These are phyloP conservation scores for Strobilomyces confusus DNA, from an alignment of 768 basidiomycete genomes.

Conservation along the genomic window DNA sequence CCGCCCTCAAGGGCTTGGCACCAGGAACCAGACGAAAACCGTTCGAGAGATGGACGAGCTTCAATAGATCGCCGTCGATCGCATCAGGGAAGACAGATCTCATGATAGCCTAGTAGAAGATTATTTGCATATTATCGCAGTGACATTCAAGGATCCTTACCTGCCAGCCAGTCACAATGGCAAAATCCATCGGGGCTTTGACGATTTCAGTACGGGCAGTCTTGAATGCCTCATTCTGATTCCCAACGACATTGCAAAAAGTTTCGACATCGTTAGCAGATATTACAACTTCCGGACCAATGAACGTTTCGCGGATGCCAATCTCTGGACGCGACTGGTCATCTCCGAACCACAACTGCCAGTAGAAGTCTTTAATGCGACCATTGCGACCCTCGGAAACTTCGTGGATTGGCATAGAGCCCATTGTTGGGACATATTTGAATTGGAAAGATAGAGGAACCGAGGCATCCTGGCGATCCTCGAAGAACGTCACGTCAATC, in stretches of 20 bases:
- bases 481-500: conserved; percentile 74
- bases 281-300: conserved; percentile 82
- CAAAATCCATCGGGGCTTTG: conserved; percentile 97
- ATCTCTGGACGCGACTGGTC: conserved; percentile 73
- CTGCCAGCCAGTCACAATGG: conserved; percentile 98
- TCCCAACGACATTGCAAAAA: conserved; percentile 92
- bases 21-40: conserved; percentile 89
- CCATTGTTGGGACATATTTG: conserved; percentile 82
- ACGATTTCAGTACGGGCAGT: conserved; percentile 58
- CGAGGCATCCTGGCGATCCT: conserved; percentile 73
- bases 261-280: conserved; percentile 72
- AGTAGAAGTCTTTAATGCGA: conserved; percentile 96
- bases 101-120: conserved; percentile 82
- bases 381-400: conserved; percentile 76
- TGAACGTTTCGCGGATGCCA: conserved; percentile 76
- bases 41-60: conserved; percentile 95
- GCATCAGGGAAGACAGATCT: conserved; percentile 90
- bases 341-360: conserved; percentile 97
- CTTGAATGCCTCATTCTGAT: conserved; percentile 90
- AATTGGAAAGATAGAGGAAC: conserved; percentile 83
- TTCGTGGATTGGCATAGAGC: conserved; percentile 92
- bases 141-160: conserved; percentile 42
- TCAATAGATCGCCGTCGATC: conserved; percentile 92
- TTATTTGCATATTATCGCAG: conserved; percentile 2
- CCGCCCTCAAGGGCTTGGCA: conserved; percentile 69